Evolutionary conservation across 768 basidiomycete species (phyloP).

Genomic region (Scleroderma bovista): DNA sequence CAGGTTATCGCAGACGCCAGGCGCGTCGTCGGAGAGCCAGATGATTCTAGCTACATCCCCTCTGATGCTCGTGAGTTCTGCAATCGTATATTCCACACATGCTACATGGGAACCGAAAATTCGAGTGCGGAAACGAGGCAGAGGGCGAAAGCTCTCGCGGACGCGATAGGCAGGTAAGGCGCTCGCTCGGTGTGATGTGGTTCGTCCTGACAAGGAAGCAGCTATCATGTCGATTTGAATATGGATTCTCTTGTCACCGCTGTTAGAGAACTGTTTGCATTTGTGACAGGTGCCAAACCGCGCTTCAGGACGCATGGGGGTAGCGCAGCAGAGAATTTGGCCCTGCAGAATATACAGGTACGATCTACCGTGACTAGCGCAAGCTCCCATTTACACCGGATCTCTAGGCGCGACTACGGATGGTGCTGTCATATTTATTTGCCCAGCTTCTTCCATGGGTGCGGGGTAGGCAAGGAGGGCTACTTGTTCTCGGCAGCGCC

Average conservation of each 20-base stretch:
- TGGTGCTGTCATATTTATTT: constrained; percentile 93
- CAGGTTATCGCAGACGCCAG: constrained; percentile 91
- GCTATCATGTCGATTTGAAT: constrained; percentile 92
- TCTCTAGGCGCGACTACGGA: constrained; percentile 76
- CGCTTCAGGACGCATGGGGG: constrained; percentile 88
- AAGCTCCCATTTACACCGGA: neutral
- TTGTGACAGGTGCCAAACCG: constrained; percentile 71
- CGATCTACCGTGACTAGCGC: neutral
- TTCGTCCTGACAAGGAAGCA: constrained; percentile 24
- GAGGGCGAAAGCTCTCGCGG: constrained; percentile 81
- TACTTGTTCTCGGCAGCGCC: constrained; percentile 95
- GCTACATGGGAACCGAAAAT: constrained; percentile 99
- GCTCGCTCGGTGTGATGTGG: neutral
- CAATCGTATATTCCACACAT: constrained; percentile 88
- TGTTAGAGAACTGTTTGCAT: constrained; percentile 72
- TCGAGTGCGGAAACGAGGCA: constrained; percentile 81
- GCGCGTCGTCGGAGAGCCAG: constrained; percentile 80
- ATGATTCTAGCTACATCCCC: constrained; percentile 78
- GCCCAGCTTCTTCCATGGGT: constrained; percentile 94
- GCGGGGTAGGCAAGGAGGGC: constrained; percentile 73
- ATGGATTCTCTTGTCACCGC: constrained; percentile 92
- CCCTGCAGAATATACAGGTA: constrained; percentile 95
- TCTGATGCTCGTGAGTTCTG: constrained; percentile 85
- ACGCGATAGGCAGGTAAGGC: constrained; percentile 82
- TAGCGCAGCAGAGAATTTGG: constrained; percentile 82